Conservation (phyloP, 2,329 filamentous ascomycete species). For the Talaromyces sp. region DNA sequence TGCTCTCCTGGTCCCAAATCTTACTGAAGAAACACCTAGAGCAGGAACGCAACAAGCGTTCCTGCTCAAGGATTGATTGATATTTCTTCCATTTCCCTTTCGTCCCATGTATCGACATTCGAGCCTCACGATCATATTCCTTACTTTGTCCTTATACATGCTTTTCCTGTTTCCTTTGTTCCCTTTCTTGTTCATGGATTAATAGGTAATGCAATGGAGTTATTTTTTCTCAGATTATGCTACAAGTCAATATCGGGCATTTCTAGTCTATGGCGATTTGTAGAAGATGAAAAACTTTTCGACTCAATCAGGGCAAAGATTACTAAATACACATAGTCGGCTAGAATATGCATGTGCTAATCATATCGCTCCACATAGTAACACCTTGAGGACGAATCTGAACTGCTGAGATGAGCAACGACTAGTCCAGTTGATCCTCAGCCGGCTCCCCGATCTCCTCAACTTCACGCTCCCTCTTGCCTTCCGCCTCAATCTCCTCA, state of each 20-base stretch:
- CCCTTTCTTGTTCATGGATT: slow-evolving; percentile 19
- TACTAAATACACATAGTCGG: slow-evolving; percentile 7
- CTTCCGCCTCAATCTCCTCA: slow-evolving; percentile 67
- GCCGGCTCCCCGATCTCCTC: slow-evolving; percentile 50
- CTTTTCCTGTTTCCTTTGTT: slow-evolving; percentile 16
- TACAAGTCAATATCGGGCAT: not conserved
- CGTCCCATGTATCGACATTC: slow-evolving; percentile 18
- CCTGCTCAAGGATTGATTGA: not conserved
- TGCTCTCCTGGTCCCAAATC: not conserved
- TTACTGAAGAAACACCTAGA: not conserved
- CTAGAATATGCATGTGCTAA: not conserved
- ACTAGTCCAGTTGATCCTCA: slow-evolving; percentile 29
- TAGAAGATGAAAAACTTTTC: not conserved
- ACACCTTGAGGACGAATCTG: slow-evolving; percentile 23
- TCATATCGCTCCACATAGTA: not conserved
- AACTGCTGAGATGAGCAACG: slow-evolving; percentile 19
- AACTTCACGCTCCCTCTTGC: slow-evolving; percentile 49
- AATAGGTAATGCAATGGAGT: slow-evolving; percentile 23
- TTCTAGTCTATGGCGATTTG: not conserved
- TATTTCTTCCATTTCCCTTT: not conserved
- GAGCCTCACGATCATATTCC: slow-evolving; percentile 15
- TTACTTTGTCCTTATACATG: slow-evolving; percentile 14
- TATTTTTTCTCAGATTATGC: slow-evolving; percentile 7
- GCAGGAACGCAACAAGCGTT: not conserved
- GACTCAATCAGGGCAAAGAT: not conserved